These are phyloP conservation scores for Mucor racemosus DNA, from an alignment of 371 early-diverging fungal genomes.

Conservation along the genomic window DNA sequence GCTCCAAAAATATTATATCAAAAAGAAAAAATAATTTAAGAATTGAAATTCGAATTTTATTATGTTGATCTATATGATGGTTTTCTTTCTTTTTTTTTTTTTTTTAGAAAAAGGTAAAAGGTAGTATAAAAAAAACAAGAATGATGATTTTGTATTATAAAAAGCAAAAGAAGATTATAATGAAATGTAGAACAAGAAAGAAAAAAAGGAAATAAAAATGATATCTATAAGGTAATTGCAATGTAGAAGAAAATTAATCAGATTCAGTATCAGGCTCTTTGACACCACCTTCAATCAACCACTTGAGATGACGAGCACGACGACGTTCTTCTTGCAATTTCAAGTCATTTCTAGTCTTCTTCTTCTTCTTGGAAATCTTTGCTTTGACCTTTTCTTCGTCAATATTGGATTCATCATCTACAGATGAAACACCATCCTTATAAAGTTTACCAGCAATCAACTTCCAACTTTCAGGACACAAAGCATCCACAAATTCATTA, in stretches of 20 bases:
- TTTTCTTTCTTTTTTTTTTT: conserved; percentile 2
- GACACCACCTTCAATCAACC: conserved; percentile 73
- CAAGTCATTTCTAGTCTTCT: conserved; percentile 77
- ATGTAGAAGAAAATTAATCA: conserved; percentile 50
- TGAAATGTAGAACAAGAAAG: conserved; percentile 11
- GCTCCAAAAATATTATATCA: too few relatives aligned
- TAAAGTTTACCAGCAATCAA: conserved; percentile 66
- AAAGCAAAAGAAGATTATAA: neutral
- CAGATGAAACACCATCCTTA: conserved; percentile 60
- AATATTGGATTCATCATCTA: conserved; percentile 66
- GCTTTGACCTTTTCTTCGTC: conserved; percentile 64
- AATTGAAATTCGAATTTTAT: conserved; percentile 9
- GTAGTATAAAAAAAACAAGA: conserved; percentile 6
- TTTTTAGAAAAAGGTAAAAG: neutral
- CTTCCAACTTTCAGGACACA: conserved; percentile 83
- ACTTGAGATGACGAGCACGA: conserved; percentile 73
- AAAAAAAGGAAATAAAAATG: conserved; percentile 4
- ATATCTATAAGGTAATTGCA: conserved; percentile 4
- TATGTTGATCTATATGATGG: neutral
- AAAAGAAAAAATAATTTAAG: too few relatives aligned
- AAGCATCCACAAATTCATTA: conserved; percentile 76
- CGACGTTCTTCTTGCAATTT: conserved; percentile 74
- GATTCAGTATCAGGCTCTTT: conserved; percentile 73
- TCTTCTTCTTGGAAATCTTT: conserved; percentile 80
- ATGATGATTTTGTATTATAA: neutral